Evolutionary conservation across 2,329 filamentous ascomycete species (phyloP), one percentile per base, ranked within the genome.

Genomic region (Trichoderma endophyticum): DNA sequence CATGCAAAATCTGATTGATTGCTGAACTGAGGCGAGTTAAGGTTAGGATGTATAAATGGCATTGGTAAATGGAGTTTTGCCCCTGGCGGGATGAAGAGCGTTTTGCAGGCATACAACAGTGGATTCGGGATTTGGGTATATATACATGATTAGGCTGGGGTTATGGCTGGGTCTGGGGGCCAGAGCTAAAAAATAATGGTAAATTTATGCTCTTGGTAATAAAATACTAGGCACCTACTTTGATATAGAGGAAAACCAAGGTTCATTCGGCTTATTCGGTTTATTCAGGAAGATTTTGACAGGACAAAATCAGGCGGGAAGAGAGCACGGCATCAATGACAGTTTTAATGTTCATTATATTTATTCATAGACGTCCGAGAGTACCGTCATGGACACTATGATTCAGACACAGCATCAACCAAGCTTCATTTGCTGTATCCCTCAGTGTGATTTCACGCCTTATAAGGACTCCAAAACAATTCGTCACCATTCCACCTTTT

Each of bases 1-100:
- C 34, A 82, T 86, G 81, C 77, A 74, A 24, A 75, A 75, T n/a
- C 73, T 86, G 18, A 79, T 85, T 72, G 77, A 84, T 64, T 72
- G 36, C 28, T 70, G 28, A 70, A 59, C 14, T 28, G 32, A 26
- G 21, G 26, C 28, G 21, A 71, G 15, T 48, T 28, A 34, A 43
- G 39, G 51, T n/a, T 60, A 64, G 61, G 62, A 60, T 48, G 32
- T 48, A 66, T 65, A 71, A 36, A 54, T 51, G 62, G 69, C 51
- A 34, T 65, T 71, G 34, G 34, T 66, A 34, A 39, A 65, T 34
- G 54, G 51, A 51, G 34, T 59, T 59, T 30, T 30, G 56, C 32
- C 54, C 32, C 28, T 28, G 28, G 18, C 6, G 24, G 60, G 48
- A 30, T 32, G 59, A 64, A 28, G 32, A 64, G 51, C 39, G 24